Conservation (phyloP, 2,329 filamentous ascomycete genomes). For the Microcyclosporella mali region DNA sequence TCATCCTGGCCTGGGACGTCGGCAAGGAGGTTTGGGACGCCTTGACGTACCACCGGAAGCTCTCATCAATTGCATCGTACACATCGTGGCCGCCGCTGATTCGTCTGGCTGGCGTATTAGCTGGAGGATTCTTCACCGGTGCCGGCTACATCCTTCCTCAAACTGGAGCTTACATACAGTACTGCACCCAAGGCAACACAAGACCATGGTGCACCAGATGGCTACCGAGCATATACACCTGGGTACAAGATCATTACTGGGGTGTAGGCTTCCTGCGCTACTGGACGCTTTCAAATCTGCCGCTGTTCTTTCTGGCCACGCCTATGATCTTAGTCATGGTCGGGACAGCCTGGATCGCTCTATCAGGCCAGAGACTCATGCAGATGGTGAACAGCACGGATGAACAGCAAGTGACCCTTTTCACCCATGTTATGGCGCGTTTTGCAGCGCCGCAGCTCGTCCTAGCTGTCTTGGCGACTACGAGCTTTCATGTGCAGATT, state of each 20-base stretch:
- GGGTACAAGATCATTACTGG: constrained; percentile 89
- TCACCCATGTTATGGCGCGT: constrained; percentile 36
- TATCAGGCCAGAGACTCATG: not conserved
- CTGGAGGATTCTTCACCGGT: constrained; percentile 63
- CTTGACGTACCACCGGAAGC: constrained; percentile 36
- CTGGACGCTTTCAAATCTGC: constrained; percentile 81
- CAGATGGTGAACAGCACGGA: not conserved
- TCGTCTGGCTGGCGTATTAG: constrained; percentile 39
- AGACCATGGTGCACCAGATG: constrained; percentile 67
- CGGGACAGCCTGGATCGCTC: constrained; percentile 43
- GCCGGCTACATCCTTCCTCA: constrained; percentile 68
- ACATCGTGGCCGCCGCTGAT: constrained; percentile 9
- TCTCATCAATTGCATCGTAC: constrained; percentile 34
- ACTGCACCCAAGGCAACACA: constrained; percentile 46
- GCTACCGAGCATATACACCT: constrained; percentile 85
- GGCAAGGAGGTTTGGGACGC: too few relatives aligned
- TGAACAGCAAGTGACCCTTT: constrained; percentile 5
- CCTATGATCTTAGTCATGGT: constrained; percentile 68
- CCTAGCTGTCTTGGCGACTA: constrained; percentile 65
- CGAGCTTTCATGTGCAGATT: constrained; percentile 88
- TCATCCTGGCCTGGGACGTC: constrained; percentile 66
- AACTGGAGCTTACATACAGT: constrained; percentile 64
- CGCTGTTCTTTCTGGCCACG: constrained; percentile 75
- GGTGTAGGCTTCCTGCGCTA: constrained; percentile 81
- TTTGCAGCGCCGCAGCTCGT: constrained; percentile 68